These are phyloP conservation scores for Helotiales sp. DNA, from an alignment of 2,329 filamentous ascomycete species.

Conservation along the genomic window DNA sequence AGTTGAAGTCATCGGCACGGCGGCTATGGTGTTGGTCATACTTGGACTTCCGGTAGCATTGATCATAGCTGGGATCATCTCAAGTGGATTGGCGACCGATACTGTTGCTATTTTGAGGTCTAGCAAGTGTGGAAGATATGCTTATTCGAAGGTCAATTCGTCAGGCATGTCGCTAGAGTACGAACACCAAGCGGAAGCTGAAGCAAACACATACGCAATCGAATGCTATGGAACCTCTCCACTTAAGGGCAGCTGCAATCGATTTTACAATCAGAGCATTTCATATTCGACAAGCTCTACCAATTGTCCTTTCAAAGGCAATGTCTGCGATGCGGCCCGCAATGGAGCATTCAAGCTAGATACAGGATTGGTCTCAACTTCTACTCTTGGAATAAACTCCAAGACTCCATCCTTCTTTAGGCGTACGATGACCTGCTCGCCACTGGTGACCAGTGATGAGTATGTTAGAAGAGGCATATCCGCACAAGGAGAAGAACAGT, in stretches of 20 bases:
- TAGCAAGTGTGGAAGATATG: neutral
- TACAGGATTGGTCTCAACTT: neutral
- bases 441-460: neutral
- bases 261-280: neutral
- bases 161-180: too few relatives aligned
- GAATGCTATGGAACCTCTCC: neutral
- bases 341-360: neutral
- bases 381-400: neutral
- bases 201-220: neutral
- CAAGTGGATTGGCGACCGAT: constrained; percentile 3
- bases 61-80: constrained; percentile 1
- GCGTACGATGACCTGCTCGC: constrained; percentile 1
- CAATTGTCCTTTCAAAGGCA: neutral
- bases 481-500: neutral
- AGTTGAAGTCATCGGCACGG: neutral
- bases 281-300: neutral
- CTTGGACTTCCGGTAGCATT: neutral
- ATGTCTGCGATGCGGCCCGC: neutral
- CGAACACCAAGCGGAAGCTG: neutral
- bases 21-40: neutral
- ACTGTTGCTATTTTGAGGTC: neutral
- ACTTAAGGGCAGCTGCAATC: neutral
- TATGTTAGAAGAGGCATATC: neutral
- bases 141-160: too few relatives aligned
- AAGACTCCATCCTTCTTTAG: neutral